Percentiles rank a stretch among this genome's conserved stretches.
phyloP scores from a whole-genome alignment of 305 asterid genomes.

The Stenogyne calaminthoides region DNA sequence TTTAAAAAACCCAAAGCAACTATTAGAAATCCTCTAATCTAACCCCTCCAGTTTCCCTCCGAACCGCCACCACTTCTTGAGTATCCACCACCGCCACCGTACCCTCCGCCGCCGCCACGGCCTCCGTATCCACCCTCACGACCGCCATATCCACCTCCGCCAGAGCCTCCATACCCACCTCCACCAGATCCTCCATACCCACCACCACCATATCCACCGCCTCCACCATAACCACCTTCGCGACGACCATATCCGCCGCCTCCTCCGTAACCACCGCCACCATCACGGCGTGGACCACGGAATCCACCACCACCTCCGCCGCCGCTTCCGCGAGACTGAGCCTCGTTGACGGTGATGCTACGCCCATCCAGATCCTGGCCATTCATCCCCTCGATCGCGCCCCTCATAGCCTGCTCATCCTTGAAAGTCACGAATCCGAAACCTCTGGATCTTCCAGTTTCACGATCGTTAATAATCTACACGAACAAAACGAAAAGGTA shows the following conservation, averaged over 20 bases:
- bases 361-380: constrained; percentile 70
- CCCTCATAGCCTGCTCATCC: constrained; percentile 55
- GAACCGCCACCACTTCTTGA: constrained; percentile 23
- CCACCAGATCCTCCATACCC: constrained; percentile 24
- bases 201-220: constrained; percentile 21
- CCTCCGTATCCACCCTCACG: constrained; percentile 31
- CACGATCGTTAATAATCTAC: constrained; percentile 66
- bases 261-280: constrained; percentile 38
- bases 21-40: background rate
- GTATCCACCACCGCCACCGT: constrained; percentile 22
- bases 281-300: constrained; percentile 43
- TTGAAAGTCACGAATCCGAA: constrained; percentile 67
- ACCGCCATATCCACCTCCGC: background rate
- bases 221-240: constrained; percentile 32
- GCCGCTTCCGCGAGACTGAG: constrained; percentile 62
- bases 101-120: background rate
- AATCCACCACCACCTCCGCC: constrained; percentile 52
- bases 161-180: constrained; percentile 12
- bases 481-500: background rate
- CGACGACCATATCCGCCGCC: constrained; percentile 37
- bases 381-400: constrained; percentile 65
- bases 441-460: constrained; percentile 71
- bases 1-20: constrained; percentile 5
- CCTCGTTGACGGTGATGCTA: constrained; percentile 68
- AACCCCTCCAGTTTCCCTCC: constrained; percentile 42